Conservation (phyloP, 768 basidiomycete genomes). For the Suillus fuscotomentosus region DNA sequence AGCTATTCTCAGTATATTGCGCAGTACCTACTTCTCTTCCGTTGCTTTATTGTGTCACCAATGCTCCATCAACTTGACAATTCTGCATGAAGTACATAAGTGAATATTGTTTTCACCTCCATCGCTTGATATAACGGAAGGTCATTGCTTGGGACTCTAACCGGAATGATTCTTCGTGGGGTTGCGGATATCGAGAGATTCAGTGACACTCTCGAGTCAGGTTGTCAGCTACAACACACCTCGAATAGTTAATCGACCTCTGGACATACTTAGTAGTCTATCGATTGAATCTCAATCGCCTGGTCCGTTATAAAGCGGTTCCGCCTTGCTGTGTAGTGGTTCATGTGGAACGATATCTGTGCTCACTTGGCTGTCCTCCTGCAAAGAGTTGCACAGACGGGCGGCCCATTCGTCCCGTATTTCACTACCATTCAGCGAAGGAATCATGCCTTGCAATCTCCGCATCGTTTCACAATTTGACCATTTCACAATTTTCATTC, state of each 20-base stretch:
- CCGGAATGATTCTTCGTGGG: neutral
- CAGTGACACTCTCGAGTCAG: neutral
- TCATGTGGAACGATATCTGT: no score
- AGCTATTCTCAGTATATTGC: slow-evolving; percentile 15
- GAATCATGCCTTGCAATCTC: neutral
- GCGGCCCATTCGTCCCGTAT: no score
- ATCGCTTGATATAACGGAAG: neutral
- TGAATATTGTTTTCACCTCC: neutral
- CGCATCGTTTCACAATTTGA: neutral
- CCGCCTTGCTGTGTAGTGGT: neutral
- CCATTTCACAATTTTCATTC: neutral
- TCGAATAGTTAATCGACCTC: neutral
- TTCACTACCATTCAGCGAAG: neutral
- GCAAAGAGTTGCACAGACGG: no score
- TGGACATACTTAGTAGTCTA: neutral
- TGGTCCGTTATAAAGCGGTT: neutral
- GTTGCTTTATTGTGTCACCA: neutral
- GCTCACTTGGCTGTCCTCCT: neutral
- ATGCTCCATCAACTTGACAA: neutral
- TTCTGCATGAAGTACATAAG: neutral
- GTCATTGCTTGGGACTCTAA: neutral
- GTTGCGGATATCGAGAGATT: neutral
- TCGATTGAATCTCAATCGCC: neutral
- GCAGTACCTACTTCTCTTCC: neutral
- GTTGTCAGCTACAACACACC: neutral